These are phyloP conservation scores for Phytophthora lateralis DNA, from an alignment of 352 stramenopile genomes.

Conservation along the genomic window DNA sequence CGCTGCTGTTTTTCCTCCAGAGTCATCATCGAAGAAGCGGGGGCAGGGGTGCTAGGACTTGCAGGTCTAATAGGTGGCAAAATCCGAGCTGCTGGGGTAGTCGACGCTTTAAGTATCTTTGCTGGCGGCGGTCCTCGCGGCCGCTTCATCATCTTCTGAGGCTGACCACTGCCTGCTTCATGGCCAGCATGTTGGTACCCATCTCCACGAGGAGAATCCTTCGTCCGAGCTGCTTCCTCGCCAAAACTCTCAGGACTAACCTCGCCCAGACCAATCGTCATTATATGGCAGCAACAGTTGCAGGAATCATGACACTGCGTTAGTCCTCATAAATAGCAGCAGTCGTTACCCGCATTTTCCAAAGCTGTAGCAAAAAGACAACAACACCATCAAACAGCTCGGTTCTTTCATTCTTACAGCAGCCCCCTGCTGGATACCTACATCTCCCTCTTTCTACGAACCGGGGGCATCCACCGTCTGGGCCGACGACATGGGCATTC, in stretches of 20 bases:
- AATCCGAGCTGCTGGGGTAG: not conserved
- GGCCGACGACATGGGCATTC: conserved; percentile 24
- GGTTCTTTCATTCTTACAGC: conserved; percentile 31
- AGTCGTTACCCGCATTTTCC: conserved; percentile 10
- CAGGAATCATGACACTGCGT: not conserved
- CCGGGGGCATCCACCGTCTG: conserved; percentile 17
- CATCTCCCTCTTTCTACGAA: conserved; percentile 17
- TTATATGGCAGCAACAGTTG: conserved; percentile 6
- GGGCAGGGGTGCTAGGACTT: not conserved
- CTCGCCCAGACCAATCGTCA: conserved; percentile 29
- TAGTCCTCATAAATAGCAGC: conserved; percentile 21
- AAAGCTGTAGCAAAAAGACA: not conserved
- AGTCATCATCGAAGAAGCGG: conserved; percentile 32
- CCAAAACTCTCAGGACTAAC: conserved; percentile 15
- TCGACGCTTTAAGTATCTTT: conserved; percentile 5
- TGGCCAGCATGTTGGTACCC: conserved; percentile 9
- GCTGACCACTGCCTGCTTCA: conserved; percentile 2
- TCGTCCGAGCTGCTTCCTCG: conserved; percentile 16
- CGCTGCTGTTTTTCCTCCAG: conserved; percentile 68
- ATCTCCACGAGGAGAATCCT: conserved; percentile 12
- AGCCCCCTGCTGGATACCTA: conserved; percentile 3
- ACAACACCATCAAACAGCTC: conserved; percentile 8
- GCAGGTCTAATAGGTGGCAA: conserved; percentile 36
- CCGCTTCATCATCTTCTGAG: conserved; percentile 43
- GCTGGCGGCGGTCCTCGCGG: conserved; percentile 24